Evolutionary conservation across 768 basidiomycete species (phyloP).

Genomic region (Termitomyces titanicus): DNA sequence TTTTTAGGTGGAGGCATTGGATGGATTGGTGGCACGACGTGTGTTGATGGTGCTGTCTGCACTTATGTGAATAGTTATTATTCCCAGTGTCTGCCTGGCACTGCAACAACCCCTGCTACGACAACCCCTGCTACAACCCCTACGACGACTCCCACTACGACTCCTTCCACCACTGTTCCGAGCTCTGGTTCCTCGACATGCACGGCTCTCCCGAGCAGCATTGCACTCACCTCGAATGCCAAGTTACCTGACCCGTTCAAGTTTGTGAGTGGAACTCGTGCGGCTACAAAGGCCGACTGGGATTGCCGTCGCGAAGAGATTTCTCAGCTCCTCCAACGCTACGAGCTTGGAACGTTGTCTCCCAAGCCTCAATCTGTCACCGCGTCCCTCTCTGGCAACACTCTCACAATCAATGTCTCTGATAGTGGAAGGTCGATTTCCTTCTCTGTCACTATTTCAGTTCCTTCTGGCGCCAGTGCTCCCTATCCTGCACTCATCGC

Average conservation of each 20-base stretch:
- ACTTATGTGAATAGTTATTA: conserved; percentile 28
- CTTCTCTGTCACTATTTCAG: conserved; percentile 43
- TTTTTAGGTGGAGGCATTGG: conserved; percentile 31
- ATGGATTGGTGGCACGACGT: conserved; percentile 33
- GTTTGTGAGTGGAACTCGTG: conserved; percentile 40
- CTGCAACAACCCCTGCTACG: conserved; percentile 15
- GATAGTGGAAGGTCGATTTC: conserved; percentile 45
- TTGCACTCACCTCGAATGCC: conserved; percentile 31
- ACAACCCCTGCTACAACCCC: conserved; percentile 16
- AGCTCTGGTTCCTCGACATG: conserved; percentile 11
- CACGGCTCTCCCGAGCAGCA: conserved; percentile 25
- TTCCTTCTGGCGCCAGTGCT: conserved; percentile 37
- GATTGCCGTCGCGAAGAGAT: conserved; percentile 49
- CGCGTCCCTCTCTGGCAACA: conserved; percentile 38
- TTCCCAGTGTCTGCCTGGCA: conserved; percentile 32
- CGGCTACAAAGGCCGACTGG: conserved; percentile 44
- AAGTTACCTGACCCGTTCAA: conserved; percentile 54
- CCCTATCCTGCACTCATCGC: conserved; percentile 54
- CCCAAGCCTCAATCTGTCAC: conserved; percentile 42
- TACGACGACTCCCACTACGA: conserved; percentile 16
- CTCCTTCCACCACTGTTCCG: conserved; percentile 6
- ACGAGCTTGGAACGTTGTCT: conserved; percentile 51
- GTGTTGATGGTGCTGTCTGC: conserved; percentile 30
- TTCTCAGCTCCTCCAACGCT: conserved; percentile 43
- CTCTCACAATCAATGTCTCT: conserved; percentile 46